Evolutionary conservation across 139 green algal species (phyloP).

Genomic region (Chlorella sorokiniana): DNA sequence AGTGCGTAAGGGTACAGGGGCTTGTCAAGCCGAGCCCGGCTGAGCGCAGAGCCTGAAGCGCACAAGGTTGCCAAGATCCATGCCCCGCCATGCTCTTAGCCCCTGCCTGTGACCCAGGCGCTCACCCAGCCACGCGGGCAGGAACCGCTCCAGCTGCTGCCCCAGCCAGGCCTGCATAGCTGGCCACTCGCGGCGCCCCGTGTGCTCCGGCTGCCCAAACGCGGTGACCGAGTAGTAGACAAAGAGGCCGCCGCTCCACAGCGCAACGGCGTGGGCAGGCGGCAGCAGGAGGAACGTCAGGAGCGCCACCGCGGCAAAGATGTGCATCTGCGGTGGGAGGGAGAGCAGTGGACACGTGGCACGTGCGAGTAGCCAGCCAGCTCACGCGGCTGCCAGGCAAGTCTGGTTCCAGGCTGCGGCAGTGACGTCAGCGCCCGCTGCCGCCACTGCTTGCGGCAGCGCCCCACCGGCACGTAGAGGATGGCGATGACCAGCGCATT

Average conservation of each 20-base stretch:
- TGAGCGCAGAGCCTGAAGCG: no score
- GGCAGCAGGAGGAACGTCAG: conserved; percentile 50
- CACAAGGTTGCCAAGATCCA: no score
- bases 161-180: conserved; percentile 65
- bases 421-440: not conserved
- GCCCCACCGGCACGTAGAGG: conserved; percentile 36
- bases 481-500: conserved; percentile 35
- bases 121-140: conserved; percentile 71
- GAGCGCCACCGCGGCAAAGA: conserved; percentile 20
- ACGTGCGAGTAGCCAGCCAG: not conserved
- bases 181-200: conserved; percentile 71
- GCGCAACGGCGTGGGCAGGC: conserved; percentile 17
- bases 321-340: conserved; percentile 32
- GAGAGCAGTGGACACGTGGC: not conserved
- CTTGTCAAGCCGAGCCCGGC: not conserved
- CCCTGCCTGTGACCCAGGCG: not conserved
- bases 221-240: conserved; percentile 73
- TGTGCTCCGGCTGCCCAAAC: conserved; percentile 66
- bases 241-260: conserved; percentile 56
- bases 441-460: not conserved
- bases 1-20: not conserved
- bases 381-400: no score
- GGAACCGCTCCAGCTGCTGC: conserved; percentile 53
- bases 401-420: not conserved
- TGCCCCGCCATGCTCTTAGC: no score